These are phyloP conservation scores for Saccharomycopsis fibuligera DNA, from an alignment of 805 yeast genomes.

Conservation along the genomic window DNA sequence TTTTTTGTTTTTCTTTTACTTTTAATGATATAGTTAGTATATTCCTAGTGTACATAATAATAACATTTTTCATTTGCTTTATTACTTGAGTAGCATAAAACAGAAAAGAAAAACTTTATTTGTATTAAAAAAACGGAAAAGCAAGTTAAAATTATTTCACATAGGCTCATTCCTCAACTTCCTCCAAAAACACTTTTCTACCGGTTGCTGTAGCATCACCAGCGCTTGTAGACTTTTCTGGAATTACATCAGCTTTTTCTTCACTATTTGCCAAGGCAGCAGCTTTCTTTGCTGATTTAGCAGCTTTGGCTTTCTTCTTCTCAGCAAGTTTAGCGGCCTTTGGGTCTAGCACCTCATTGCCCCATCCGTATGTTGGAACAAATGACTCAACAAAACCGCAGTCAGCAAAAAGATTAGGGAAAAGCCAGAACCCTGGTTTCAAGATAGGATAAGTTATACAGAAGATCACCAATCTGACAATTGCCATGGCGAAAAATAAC, in stretches of 20 bases:
- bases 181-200: conserved; percentile 29
- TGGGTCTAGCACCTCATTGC: conserved; percentile 31
- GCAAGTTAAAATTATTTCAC: neutral
- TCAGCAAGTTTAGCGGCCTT: conserved; percentile 17
- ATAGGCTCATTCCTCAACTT: conserved; percentile 24
- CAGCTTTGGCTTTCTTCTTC: conserved; percentile 27
- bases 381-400: conserved; percentile 92
- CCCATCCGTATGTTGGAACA: conserved; percentile 84
- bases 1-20: no score
- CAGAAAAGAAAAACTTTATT: neutral
- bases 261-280: conserved; percentile 8
- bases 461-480: conserved; percentile 70
- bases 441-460: conserved; percentile 48
- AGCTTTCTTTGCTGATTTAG: conserved; percentile 26
- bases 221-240: conserved; percentile 10
- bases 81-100: no score
- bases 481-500: conserved; percentile 68
- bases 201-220: conserved; percentile 15
- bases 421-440: conserved; percentile 85
- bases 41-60: no score
- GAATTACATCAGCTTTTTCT: conserved; percentile 4
- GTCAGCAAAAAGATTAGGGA: conserved; percentile 93
- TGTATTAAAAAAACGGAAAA: neutral
- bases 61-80: no score
- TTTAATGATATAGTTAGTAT: no score